Base-by-base conservation (phyloP, 2,329 filamentous ascomycete species). In the Ramularia endophylla region DNA sequence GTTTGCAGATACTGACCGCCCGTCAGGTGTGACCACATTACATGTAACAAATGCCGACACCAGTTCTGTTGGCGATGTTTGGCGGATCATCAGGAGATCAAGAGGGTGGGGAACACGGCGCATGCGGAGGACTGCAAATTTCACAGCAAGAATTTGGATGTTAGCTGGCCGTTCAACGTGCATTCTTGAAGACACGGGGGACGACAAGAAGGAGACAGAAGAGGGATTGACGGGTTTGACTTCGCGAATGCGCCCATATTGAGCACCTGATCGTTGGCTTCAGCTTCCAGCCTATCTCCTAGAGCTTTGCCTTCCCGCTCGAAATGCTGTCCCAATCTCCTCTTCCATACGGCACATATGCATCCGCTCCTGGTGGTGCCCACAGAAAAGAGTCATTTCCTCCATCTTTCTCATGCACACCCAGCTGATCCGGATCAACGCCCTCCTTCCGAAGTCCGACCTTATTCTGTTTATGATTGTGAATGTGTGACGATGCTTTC, bases 401-500 rank as follows among this genome's bases (percentile, higher is more conserved):
- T 0, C 65, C 64, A 9, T 61, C 66, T 18, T 59, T 56, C 65
- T 32, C 60, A 50, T 29, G 65, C 66, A 50, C 73, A 66, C 60
- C 68, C n/a, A 70, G 51, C 43, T 67, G 66, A 2, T 60, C 62
- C 2, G 78, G 74, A 59, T 85, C 75, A n/a, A 85, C 74, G 0
- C 83, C 83, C 49, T 85, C 81, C 33, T 77, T 74, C 54, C 81
- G 72, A 35, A 87, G 64, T 0, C 80, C 80, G 1, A 81, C 74
- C 60, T 88, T 89, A 58, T 87, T 85, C 65, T 87, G 84, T 65
- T 89, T 88, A 59, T 87, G 83, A 56, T 87, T 88, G 58, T 84
- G 80, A 50, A 80, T 83, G 2, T 78, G 73, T 17, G 71, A 75
- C 34, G 52, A 53, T 19, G 68, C 67, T 34, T 73, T 67, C 17